Conservation (phyloP, 2,329 filamentous ascomycete genomes). For the Calonectria pseudoreteaudii region DNA sequence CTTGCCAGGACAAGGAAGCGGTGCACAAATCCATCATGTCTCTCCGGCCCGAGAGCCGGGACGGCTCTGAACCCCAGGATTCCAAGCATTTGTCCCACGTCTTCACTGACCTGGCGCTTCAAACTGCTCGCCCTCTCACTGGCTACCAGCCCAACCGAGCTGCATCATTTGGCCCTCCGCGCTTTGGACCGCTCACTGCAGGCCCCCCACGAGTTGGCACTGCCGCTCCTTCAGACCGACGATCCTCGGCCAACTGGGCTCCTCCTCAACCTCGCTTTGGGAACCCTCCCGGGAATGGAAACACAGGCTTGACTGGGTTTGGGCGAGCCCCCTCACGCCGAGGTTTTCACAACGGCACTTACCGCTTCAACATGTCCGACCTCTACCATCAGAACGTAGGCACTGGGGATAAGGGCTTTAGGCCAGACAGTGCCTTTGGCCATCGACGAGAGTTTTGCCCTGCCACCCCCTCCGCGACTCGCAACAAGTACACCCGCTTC, state of each 20-base stretch:
- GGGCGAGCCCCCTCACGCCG: slow-evolving; percentile 42
- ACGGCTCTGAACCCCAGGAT: slow-evolving; percentile 24
- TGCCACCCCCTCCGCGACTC: slow-evolving; percentile 44
- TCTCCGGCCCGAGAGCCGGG: slow-evolving; percentile 32
- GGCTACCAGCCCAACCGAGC: slow-evolving; percentile 42
- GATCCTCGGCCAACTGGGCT: slow-evolving; percentile 35
- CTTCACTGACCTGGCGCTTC: slow-evolving; percentile 29
- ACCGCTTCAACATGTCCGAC: slow-evolving; percentile 49
- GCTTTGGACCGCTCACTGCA: slow-evolving; percentile 46
- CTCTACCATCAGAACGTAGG: slow-evolving; percentile 45
- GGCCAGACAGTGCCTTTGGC: slow-evolving; percentile 36
- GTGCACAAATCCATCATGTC: slow-evolving; percentile 45
- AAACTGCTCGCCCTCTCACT: slow-evolving; percentile 37
- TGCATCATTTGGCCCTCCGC: slow-evolving; percentile 39
- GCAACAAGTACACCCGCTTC: slow-evolving; percentile 46
- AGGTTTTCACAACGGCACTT: slow-evolving; percentile 45
- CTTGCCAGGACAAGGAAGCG: slow-evolving; percentile 42
- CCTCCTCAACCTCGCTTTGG: slow-evolving; percentile 35
- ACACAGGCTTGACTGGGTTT: slow-evolving; percentile 24
- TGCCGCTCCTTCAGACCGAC: slow-evolving; percentile 40
- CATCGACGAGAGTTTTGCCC: slow-evolving; percentile 44
- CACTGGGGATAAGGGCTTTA: slow-evolving; percentile 35
- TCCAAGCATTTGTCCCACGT: slow-evolving; percentile 30
- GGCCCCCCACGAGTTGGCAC: slow-evolving; percentile 45
- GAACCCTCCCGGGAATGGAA: slow-evolving; percentile 23